Conservation (phyloP, 2,329 filamentous ascomycete genomes). For the Lojkania enalia region DNA sequence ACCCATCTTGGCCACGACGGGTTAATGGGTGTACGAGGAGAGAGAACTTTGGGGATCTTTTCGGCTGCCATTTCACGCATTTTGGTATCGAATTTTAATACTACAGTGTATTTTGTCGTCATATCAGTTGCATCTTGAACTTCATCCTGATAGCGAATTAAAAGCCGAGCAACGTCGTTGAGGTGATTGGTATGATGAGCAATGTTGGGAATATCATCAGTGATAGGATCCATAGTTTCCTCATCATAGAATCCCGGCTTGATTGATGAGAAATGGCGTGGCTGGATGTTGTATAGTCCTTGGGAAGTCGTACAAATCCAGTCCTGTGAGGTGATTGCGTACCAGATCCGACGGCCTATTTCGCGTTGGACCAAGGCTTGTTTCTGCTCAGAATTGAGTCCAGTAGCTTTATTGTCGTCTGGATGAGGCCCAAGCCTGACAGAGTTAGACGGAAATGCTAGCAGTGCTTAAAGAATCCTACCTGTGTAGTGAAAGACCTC, state of each 20-base stretch:
- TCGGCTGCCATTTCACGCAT: slow-evolving; percentile 42
- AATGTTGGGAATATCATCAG: slow-evolving; percentile 32
- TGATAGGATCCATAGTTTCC: slow-evolving; percentile 29
- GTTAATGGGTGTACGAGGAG: slow-evolving; percentile 33
- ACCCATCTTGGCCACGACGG: slow-evolving; percentile 48
- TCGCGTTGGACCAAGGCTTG: slow-evolving; percentile 39
- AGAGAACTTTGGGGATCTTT: slow-evolving; percentile 42
- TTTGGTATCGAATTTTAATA: slow-evolving; percentile 46
- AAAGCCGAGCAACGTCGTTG: slow-evolving; percentile 45
- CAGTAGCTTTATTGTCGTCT: slow-evolving; percentile 24
- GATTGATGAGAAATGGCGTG: slow-evolving; percentile 39
- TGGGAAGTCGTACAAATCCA: slow-evolving; percentile 50
- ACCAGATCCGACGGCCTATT: slow-evolving; percentile 47
- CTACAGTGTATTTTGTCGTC: slow-evolving; percentile 45
- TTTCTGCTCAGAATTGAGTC: slow-evolving; percentile 26
- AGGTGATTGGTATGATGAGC: slow-evolving; percentile 29
- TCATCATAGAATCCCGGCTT: slow-evolving; percentile 45
- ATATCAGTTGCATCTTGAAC: slow-evolving; percentile 40
- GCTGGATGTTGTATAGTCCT: slow-evolving; percentile 45
- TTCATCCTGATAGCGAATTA: slow-evolving; percentile 46
- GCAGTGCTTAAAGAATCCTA: slow-evolving; percentile 12
- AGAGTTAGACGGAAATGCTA: background rate
- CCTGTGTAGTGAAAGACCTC: slow-evolving; percentile 52
- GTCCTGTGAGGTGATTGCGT: slow-evolving; percentile 46
- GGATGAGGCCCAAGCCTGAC: slow-evolving; percentile 29